phyloP scores from a whole-genome alignment of 805 yeast species.

The Candida coleopterorum region DNA sequence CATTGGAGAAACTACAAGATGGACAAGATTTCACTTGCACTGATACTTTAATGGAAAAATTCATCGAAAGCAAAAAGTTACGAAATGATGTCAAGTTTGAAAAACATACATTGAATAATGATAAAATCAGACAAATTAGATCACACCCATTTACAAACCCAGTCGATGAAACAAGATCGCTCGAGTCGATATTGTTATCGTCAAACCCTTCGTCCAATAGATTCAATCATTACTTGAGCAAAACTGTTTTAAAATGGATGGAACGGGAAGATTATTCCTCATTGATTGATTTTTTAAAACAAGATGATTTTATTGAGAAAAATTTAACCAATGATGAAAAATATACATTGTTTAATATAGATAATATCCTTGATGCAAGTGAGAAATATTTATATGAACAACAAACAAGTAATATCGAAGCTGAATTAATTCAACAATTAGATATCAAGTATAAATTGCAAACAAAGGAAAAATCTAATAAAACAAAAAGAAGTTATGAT shows the following conservation, averaged over 20 bases:
- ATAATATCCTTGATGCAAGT: constrained; percentile 18
- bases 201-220: constrained; percentile 29
- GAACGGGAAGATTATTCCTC: constrained; percentile 11
- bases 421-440: constrained; percentile 19
- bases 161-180: background rate
- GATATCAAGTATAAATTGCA: constrained; percentile 19
- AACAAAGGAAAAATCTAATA: constrained; percentile 14
- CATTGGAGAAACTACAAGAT: background rate
- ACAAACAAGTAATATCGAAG: constrained; percentile 5
- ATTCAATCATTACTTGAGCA: constrained; percentile 20
- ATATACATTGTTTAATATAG: constrained; percentile 28
- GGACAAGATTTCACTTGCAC: constrained; percentile 14
- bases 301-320: constrained; percentile 21
- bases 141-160: constrained; percentile 9
- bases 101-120: constrained; percentile 11
- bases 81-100: constrained; percentile 12
- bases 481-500: background rate
- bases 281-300: constrained; percentile 17
- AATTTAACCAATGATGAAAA: constrained; percentile 13
- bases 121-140: constrained; percentile 11
- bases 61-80: constrained; percentile 22
- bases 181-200: constrained; percentile 18
- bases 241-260: constrained; percentile 21
- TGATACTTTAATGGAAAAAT: constrained; percentile 25
- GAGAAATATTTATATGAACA: constrained; percentile 1